Conservation (phyloP, 2,329 filamentous ascomycete genomes). For the Botrytis porri region DNA sequence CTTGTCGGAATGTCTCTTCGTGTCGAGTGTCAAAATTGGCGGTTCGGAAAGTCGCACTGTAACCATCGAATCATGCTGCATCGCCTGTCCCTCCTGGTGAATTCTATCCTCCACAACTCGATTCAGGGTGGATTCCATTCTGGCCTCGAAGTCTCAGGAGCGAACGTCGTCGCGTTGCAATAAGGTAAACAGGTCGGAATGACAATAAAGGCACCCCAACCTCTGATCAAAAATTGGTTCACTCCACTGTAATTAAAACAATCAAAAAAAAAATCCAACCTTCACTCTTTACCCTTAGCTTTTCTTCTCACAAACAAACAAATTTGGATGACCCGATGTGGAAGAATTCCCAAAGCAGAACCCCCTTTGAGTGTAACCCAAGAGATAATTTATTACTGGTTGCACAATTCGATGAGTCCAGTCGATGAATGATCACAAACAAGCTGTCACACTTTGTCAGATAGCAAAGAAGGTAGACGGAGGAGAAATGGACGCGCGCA, state of each 20-base stretch:
- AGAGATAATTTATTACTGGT: conserved; percentile 6
- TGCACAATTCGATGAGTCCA: conserved; percentile 4
- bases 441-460: conserved; percentile 12
- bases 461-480: background rate
- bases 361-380: background rate
- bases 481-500: conserved; percentile 16
- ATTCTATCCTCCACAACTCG: background rate
- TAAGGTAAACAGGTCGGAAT: conserved; percentile 15
- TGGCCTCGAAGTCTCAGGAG: background rate
- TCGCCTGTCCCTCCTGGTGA: conserved; percentile 9
- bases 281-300: background rate
- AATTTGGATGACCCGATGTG: background rate
- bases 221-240: conserved; percentile 8
- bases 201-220: conserved; percentile 19
- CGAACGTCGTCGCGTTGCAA: background rate
- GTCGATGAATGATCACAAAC: conserved; percentile 5
- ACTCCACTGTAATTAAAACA: background rate
- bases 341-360: background rate
- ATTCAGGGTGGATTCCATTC: background rate
- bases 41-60: conserved; percentile 71
- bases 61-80: conserved; percentile 67
- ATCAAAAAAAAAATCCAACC: background rate
- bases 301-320: background rate
- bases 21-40: conserved; percentile 51
- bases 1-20: conserved; percentile 38